Percentiles rank a stretch among this genome's conserved stretches.
These are phyloP conservation scores for Coemansia reversa DNA, from an alignment of 192 early-diverging fungal species.

Conservation along the genomic window DNA sequence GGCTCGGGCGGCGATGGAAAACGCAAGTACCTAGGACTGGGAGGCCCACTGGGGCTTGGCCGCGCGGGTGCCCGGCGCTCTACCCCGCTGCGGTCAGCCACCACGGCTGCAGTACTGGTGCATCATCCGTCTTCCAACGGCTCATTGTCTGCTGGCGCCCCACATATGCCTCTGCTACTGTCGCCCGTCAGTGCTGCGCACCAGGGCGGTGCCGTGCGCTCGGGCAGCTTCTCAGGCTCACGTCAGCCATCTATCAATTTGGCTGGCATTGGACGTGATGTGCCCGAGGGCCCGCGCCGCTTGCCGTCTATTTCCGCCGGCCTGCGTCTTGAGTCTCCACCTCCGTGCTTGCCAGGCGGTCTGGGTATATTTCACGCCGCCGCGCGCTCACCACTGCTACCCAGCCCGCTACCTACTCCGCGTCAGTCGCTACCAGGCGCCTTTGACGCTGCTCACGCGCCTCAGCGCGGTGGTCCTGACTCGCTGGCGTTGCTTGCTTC, in stretches of 20 bases:
- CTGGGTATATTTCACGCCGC: slow-evolving; percentile 40
- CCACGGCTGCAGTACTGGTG: slow-evolving; percentile 39
- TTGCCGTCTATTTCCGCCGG: slow-evolving; percentile 50
- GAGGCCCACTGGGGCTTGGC: slow-evolving; percentile 24
- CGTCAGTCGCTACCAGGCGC: slow-evolving; percentile 28
- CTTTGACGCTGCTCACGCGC: slow-evolving; percentile 29
- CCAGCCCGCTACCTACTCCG: slow-evolving; percentile 47
- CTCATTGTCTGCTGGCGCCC: background rate
- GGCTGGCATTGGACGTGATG: slow-evolving; percentile 39
- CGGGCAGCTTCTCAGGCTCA: slow-evolving; percentile 11
- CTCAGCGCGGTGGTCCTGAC: slow-evolving; percentile 18
- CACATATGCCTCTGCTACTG: slow-evolving; percentile 42
- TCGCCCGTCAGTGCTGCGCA: slow-evolving; percentile 36
- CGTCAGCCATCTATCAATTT: slow-evolving; percentile 24
- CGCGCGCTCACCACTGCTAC: slow-evolving; percentile 21
- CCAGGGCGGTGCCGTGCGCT: background rate
- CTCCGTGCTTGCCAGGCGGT: slow-evolving; percentile 28
- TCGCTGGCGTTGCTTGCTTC: slow-evolving; percentile 35
- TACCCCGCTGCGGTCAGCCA: slow-evolving; percentile 36
- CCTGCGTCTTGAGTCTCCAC: slow-evolving; percentile 21
- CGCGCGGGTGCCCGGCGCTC: slow-evolving; percentile 21
- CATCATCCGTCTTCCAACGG: slow-evolving; percentile 16
- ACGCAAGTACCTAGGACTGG: slow-evolving; percentile 47
- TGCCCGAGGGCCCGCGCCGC: slow-evolving; percentile 47
- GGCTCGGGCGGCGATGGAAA: slow-evolving; percentile 10